A percentile compares a stretch with the other conserved stretches of the same genome.
phyloP scores from a whole-genome alignment of 805 yeast species.

The Pichia californica region DNA sequence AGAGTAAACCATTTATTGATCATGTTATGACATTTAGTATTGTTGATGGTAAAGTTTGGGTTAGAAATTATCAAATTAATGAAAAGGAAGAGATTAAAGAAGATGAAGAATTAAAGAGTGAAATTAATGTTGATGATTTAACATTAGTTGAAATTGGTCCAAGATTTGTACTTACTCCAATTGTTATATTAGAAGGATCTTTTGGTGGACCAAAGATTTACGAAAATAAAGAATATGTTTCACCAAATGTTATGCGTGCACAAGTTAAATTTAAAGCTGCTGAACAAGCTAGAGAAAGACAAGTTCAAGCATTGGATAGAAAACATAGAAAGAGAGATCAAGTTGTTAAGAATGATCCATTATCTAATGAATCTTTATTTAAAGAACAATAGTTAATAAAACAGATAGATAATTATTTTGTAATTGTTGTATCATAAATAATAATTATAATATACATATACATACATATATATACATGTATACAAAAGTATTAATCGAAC shows the following conservation, averaged over 20 bases:
- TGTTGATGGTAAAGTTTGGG: constrained; percentile 92
- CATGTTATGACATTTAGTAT: constrained; percentile 91
- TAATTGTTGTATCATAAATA: no score
- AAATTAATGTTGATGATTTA: constrained; percentile 43
- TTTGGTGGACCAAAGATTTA: constrained; percentile 97
- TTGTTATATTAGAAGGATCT: constrained; percentile 90
- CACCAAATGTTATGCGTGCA: constrained; percentile 93
- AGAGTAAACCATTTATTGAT: constrained; percentile 89
- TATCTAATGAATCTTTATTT: constrained; percentile 71
- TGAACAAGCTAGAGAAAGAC: constrained; percentile 66
- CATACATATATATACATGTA: no score
- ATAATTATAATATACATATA: no score
- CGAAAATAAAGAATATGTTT: constrained; percentile 93
- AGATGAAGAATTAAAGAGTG: constrained; percentile 11
- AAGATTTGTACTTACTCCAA: constrained; percentile 85
- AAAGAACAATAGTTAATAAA: no score
- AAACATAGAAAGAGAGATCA: constrained; percentile 71
- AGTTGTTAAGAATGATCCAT: constrained; percentile 73
- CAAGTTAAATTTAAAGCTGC: constrained; percentile 79
- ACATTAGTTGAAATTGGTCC: constrained; percentile 95
- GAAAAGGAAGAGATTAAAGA: constrained; percentile 48
- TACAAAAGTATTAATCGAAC: no score
- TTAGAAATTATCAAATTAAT: constrained; percentile 86
- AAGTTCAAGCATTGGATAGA: constrained; percentile 70
- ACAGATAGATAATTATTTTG: no score